A percentile compares a stretch with the other conserved stretches of the same genome.
Evolutionary conservation across 164 flowering plant genomes (phyloP).

Genomic region (Saururus chinensis): DNA sequence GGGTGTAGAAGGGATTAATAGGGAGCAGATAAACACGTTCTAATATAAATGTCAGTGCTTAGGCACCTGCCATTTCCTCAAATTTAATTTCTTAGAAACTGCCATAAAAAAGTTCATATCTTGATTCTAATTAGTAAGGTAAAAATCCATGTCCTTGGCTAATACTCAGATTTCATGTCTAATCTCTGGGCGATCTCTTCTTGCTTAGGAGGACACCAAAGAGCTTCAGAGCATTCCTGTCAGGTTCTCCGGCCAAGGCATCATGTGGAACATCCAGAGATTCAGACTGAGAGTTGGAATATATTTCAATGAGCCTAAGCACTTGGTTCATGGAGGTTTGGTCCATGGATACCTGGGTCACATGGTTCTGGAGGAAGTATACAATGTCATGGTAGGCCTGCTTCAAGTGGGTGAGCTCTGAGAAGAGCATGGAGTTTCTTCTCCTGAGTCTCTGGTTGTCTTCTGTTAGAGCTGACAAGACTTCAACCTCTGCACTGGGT

Average conservation of each 20-base stretch:
- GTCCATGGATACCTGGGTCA: slow-evolving; percentile 19
- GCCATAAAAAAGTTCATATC: no score
- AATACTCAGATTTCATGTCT: no score
- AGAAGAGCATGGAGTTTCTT: slow-evolving; percentile 42
- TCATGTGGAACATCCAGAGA: no score
- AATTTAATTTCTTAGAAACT: no score
- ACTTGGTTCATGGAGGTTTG: slow-evolving; percentile 8
- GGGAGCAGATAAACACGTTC: no score
- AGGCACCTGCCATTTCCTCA: no score
- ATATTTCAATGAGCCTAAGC: slow-evolving; percentile 18
- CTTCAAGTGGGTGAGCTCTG: slow-evolving; percentile 55
- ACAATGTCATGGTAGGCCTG: slow-evolving; percentile 52
- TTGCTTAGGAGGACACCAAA: slow-evolving; percentile 40
- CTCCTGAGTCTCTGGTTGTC: slow-evolving; percentile 37
- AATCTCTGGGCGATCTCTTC: slow-evolving; percentile 27
- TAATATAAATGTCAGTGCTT: no score
- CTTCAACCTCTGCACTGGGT: slow-evolving; percentile 7
- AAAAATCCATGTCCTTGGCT: no score
- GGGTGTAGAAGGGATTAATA: no score
- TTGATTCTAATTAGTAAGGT: no score
- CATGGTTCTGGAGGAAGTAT: slow-evolving; percentile 53
- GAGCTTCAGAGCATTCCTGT: slow-evolving; percentile 16
- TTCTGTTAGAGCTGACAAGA: slow-evolving; percentile 28
- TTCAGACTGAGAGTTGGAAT: slow-evolving; percentile 7
- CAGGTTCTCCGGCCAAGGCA: slow-evolving; percentile 1